phyloP scores from a whole-genome alignment of 2,329 filamentous ascomycete species.

The Rhinocladiella mackenziei region DNA sequence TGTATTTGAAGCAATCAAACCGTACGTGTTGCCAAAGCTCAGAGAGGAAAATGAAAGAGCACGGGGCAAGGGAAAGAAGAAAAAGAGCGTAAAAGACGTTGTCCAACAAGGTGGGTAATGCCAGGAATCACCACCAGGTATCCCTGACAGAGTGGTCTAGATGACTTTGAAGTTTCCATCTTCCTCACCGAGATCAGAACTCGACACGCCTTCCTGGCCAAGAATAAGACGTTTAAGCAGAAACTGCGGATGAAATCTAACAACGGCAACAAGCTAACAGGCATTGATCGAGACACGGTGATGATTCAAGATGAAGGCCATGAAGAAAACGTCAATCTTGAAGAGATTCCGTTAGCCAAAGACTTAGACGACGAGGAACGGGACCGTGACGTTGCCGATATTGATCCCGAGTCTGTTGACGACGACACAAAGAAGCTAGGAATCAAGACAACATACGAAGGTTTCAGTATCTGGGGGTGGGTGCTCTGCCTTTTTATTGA shows the following conservation, averaged over 20 bases:
- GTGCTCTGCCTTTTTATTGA: conserved; percentile 88
- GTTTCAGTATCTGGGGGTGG: conserved; percentile 91
- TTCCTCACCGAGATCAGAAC: conserved; percentile 84
- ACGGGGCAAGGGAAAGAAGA: conserved; percentile 64
- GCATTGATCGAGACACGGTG: conserved; percentile 42
- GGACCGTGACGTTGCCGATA: not conserved
- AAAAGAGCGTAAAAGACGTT: conserved; percentile 81
- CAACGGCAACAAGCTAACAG: conserved; percentile 61
- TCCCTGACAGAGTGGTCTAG: conserved; percentile 43
- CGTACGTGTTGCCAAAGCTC: conserved; percentile 83
- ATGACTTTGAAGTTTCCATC: conserved; percentile 93
- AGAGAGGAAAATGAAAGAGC: conserved; percentile 70
- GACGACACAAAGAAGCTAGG: conserved; percentile 84
- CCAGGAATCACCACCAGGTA: conserved; percentile 7
- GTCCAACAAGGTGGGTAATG: conserved; percentile 64
- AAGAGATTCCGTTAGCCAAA: conserved; percentile 22
- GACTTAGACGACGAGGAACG: conserved; percentile 21
- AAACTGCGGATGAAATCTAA: conserved; percentile 48
- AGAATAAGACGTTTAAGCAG: conserved; percentile 72
- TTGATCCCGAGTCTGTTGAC: conserved; percentile 40
- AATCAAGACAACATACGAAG: conserved; percentile 84
- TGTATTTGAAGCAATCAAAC: conserved; percentile 79
- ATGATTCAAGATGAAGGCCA: conserved; percentile 57
- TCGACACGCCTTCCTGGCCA: conserved; percentile 79
- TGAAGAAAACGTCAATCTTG: conserved; percentile 44